These are phyloP conservation scores for Sugiyamaella marilandica DNA, from an alignment of 805 yeast species.

Conservation along the genomic window DNA sequence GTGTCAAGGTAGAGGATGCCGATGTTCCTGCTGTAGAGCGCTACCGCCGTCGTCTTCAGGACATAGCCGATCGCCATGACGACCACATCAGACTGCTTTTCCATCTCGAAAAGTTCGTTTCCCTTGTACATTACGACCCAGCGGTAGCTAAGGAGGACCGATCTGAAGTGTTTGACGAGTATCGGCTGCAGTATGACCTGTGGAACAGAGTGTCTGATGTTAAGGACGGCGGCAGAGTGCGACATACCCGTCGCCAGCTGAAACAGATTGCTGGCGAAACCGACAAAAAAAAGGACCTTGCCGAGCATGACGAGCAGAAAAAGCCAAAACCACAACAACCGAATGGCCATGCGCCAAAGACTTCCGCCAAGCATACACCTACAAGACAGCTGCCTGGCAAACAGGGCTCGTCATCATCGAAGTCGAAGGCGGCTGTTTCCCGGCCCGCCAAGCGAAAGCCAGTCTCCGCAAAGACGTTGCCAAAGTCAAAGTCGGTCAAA, in stretches of 20 bases:
- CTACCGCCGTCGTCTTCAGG: slow-evolving; percentile 14
- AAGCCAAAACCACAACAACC: background rate
- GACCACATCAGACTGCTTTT: slow-evolving; percentile 35
- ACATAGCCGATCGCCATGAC: slow-evolving; percentile 31
- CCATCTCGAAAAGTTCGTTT: slow-evolving; percentile 37
- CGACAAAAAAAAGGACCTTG: slow-evolving; percentile 10
- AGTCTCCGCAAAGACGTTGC: background rate
- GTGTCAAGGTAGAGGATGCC: slow-evolving; percentile 7
- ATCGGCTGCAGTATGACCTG: slow-evolving; percentile 30
- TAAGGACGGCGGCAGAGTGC: slow-evolving; percentile 27
- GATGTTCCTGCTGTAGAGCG: background rate
- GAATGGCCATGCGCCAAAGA: background rate
- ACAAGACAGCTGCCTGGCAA: background rate
- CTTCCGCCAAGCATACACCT: background rate
- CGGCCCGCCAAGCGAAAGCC: background rate
- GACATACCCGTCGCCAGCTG: slow-evolving; percentile 28
- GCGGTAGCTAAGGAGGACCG: slow-evolving; percentile 32
- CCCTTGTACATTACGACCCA: slow-evolving; percentile 37
- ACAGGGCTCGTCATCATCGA: background rate
- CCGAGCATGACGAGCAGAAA: background rate
- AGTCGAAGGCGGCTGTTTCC: background rate
- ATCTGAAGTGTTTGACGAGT: slow-evolving; percentile 31
- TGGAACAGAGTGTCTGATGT: slow-evolving; percentile 36
- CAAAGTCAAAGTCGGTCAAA: background rate
- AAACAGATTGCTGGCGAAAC: slow-evolving; percentile 8